Evolutionary conservation across 1,284 basidiomycete species (phyloP).

Genomic region (Neonothopanus nambi): DNA sequence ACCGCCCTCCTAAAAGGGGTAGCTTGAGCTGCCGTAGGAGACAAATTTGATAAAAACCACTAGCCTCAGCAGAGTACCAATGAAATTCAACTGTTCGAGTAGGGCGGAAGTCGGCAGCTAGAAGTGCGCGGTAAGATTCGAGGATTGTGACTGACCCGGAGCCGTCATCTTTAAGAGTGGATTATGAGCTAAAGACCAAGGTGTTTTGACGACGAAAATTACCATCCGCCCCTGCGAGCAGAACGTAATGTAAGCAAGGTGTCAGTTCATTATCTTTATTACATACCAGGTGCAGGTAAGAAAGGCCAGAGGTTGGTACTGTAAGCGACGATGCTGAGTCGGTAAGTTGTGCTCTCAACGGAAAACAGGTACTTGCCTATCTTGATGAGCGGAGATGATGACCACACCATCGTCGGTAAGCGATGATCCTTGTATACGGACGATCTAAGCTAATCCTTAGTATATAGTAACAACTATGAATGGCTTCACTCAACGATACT

Average conservation of each 20-base stretch:
- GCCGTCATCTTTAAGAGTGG: slow-evolving; percentile 68
- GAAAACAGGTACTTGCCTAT: slow-evolving; percentile 51
- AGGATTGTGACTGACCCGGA: slow-evolving; percentile 92
- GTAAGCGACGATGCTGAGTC: slow-evolving; percentile 13
- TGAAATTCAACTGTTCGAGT: slow-evolving; percentile 87
- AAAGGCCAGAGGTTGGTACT: slow-evolving; percentile 89
- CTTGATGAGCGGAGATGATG: slow-evolving; percentile 86
- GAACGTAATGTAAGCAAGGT: slow-evolving; percentile 3
- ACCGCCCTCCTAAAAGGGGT: slow-evolving; percentile 74
- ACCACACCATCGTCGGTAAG: slow-evolving; percentile 58
- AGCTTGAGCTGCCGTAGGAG: not conserved
- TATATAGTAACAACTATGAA: slow-evolving; percentile 17
- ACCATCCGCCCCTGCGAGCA: slow-evolving; percentile 79
- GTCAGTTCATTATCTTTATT: slow-evolving; percentile 19
- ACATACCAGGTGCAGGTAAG: slow-evolving; percentile 78
- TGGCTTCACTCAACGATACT: slow-evolving; percentile 61
- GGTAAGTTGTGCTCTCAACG: not conserved
- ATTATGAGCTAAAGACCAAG: slow-evolving; percentile 1
- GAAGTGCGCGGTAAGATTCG: slow-evolving; percentile 84
- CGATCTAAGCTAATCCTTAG: slow-evolving; percentile 47
- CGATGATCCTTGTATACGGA: slow-evolving; percentile 71
- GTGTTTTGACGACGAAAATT: slow-evolving; percentile 9
- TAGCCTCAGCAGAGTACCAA: slow-evolving; percentile 91
- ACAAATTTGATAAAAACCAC: slow-evolving; percentile 10
- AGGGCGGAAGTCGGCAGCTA: slow-evolving; percentile 79